Evolutionary conservation across 495 filamentous ascomycete species (phyloP).

Genomic region (Talaromyces trachyspermus): DNA sequence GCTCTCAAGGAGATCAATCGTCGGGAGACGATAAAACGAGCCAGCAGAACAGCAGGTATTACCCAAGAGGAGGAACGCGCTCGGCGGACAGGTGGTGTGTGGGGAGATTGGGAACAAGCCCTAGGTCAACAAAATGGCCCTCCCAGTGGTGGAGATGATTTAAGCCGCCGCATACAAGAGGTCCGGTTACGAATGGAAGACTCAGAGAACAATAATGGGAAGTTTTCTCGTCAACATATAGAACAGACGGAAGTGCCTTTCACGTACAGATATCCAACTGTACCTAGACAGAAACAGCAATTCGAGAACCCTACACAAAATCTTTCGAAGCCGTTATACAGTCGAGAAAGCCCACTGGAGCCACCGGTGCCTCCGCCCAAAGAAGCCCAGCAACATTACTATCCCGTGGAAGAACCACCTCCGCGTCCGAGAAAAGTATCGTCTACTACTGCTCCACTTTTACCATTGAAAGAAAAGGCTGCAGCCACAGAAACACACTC

Average conservation of each 20-base stretch:
- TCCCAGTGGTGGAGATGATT: conserved; percentile 21
- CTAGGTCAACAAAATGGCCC: conserved; percentile 21
- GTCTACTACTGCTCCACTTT: conserved; percentile 13
- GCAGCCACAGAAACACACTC: conserved; percentile 16
- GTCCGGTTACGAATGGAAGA: conserved; percentile 31
- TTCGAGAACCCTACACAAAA: conserved; percentile 16
- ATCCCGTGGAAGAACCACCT: conserved; percentile 13
- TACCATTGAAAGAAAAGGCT: conserved; percentile 30
- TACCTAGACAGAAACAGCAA: conserved; percentile 40
- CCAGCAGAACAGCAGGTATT: conserved; percentile 46
- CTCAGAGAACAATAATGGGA: conserved; percentile 1
- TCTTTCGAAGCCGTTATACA: conserved; percentile 3
- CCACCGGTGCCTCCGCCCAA: conserved; percentile 47
- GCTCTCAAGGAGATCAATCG: conserved; percentile 68
- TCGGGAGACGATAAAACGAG: conserved; percentile 51
- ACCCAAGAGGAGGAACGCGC: conserved; percentile 47
- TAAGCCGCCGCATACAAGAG: conserved; percentile 43
- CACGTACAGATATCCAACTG: conserved; percentile 46
- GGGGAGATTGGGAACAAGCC: conserved; percentile 51
- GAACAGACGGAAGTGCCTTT: conserved; percentile 10
- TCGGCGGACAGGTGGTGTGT: conserved; percentile 54
- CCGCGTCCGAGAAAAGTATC: conserved; percentile 27
- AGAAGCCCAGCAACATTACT: conserved; percentile 18
- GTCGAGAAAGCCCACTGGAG: conserved; percentile 13
- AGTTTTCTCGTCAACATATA: conserved; percentile 5